Conservation (phyloP, 257 asterid species). For the Solanum gracilifrons region DNA sequence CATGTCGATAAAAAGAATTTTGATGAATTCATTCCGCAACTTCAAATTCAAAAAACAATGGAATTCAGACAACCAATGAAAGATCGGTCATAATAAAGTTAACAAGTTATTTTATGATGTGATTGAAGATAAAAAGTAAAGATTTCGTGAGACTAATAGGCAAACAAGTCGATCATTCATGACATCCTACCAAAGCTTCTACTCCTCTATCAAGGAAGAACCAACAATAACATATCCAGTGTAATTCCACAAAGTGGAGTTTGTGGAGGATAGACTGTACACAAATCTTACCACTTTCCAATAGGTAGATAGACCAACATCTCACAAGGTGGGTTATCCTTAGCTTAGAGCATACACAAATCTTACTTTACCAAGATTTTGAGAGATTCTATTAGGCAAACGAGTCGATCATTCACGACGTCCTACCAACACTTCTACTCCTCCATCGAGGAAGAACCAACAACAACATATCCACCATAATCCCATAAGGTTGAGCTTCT, state of each 20-base stretch:
- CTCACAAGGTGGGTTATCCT: background rate
- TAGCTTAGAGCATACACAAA: background rate
- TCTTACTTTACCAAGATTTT: too few species aligned
- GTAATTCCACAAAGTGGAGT: too few species aligned
- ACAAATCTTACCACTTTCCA: accelerated
- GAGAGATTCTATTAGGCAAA: background rate
- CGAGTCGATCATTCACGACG: background rate
- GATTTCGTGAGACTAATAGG: background rate
- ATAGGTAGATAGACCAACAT: background rate
- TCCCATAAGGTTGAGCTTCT: too few species aligned
- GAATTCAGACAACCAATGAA: background rate
- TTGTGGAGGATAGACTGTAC: too few species aligned
- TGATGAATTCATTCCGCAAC: background rate
- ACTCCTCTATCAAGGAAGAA: background rate
- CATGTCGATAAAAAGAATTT: background rate
- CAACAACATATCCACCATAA: background rate
- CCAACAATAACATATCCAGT: background rate
- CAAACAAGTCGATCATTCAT: background rate
- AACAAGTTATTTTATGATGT: background rate
- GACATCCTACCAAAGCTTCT: background rate
- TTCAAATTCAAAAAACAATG: background rate
- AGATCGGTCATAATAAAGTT: background rate
- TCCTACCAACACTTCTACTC: background rate
- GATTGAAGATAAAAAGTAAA: background rate
- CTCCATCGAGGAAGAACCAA: background rate